Base-by-base conservation (phyloP, 1,284 basidiomycete genomes). In the Athelia psychrophila region DNA sequence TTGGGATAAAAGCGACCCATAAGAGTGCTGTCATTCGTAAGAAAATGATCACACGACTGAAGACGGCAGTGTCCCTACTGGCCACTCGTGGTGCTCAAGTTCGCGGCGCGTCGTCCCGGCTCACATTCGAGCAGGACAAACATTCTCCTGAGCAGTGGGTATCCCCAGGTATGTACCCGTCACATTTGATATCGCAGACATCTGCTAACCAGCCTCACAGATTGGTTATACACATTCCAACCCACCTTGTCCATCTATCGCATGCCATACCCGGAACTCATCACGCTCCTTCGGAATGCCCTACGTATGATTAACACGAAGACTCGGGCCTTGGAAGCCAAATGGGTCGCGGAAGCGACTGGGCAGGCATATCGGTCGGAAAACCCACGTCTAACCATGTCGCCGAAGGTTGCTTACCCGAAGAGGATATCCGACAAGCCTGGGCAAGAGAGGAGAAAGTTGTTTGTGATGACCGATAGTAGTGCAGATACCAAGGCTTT, bases 151-250 rank as follows among this genome's bases (percentile, higher is more conserved):
- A 49, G 38, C 48, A 59, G 15, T 75, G 73, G 73, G 58, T 76
- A 32, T 55, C 74, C 49, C 64, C 64, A 40, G 72, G 77, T 76
- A 52, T 19, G 68, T 56, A 10, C 27, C 10, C 30, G 13, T 27
- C 40, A 47, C 12, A 12, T 44, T 24, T 40, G 3, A 2, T 12
- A 19, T 38, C 8, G 18, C 38, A n/a, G 22, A n/a, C 8, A 5
- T 5, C 38, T 19, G 38, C 38, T 13, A 2, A 32, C n/a, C 18
- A 44, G 2, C 22, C 4, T 19, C 18, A 5, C 25, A 80, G 78
- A 72, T 20, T 80, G 77, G 77, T 67, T 73, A 27, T 80, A 80
- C 51, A 55, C 73, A 24, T 69, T 75, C 49, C 63, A 55, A 9
- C 72, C 73, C 8, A 67, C 60, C 0, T 58, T 71, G 8, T 63